Evolutionary conservation across 129 eudicot species (phyloP).

Genomic region (Artemisia argyi): DNA sequence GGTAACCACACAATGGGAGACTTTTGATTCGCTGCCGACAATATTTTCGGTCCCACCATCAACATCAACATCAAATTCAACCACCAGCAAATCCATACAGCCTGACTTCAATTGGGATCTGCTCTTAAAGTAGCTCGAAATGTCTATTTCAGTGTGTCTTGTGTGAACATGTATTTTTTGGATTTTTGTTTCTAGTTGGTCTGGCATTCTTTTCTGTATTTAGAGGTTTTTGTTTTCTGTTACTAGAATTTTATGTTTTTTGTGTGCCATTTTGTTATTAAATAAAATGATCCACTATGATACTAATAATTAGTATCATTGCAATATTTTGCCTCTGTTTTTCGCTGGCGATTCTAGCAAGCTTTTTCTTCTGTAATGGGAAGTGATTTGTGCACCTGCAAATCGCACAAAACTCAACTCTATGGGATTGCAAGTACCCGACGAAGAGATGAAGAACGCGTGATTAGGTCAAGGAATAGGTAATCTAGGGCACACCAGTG

Average conservation of each 20-base stretch:
- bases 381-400: too few species aligned
- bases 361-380: too few species aligned
- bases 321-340: neutral
- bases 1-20: constrained; percentile 97
- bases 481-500: too few species aligned
- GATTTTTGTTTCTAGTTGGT: constrained; percentile 43
- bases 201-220: constrained; percentile 51
- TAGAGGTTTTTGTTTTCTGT: constrained; percentile 30
- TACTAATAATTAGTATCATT: constrained; percentile 11
- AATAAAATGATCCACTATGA: constrained; percentile 38
- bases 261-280: constrained; percentile 23
- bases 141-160: constrained; percentile 33
- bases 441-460: too few species aligned
- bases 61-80: constrained; percentile 38
- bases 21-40: constrained; percentile 72
- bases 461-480: too few species aligned
- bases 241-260: neutral
- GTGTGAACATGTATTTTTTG: constrained; percentile 37
- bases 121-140: constrained; percentile 44
- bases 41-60: constrained; percentile 37
- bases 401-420: too few species aligned
- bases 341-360: too few species aligned
- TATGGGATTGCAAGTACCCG: too few species aligned
- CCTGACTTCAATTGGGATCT: constrained; percentile 57
- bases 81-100: constrained; percentile 23